Base-by-base conservation (phyloP, 2,329 filamentous ascomycete genomes). In the Claviceps fusiformis region DNA sequence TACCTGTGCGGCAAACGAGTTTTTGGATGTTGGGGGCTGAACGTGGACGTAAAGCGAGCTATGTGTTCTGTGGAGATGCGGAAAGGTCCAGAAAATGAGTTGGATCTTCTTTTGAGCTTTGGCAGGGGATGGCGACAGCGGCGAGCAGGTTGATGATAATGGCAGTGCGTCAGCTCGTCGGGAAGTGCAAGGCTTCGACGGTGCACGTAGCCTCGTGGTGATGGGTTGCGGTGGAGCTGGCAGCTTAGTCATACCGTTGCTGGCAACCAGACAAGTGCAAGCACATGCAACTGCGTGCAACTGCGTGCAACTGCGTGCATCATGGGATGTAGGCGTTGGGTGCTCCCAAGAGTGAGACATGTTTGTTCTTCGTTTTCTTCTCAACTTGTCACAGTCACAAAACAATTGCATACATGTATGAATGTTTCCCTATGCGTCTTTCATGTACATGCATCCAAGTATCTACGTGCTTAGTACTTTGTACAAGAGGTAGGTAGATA, bases 161-260 rank as follows among this genome's bases (percentile, higher is more conserved):
- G 13, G 48, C 17, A 44, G 31, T 10, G 48, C 33, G 24, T 41
- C 50, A 50, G 47, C 53, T 54, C 47, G 39, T 41, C 39, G 15
- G 39, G 39, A 46, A 10, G 39, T 31, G 35, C 15, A 50, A 19
- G 54, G 54, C 54, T 29, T 56, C 46, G 27, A 53, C 15, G 44
- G 48, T 45, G 52, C 33, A 56, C 55, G 52, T 54, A 54, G 52
- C 33, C 54, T 53, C 19, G 55, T 24, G 39, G 55, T 54, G 41
- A 31, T 50, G 17, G 10, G 31, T 37, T 39, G 29, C 2, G 48
- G 41, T 33, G 37, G 55, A 54, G 47, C 48, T 29, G 39, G 11
- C n/a, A 10, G 52, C 55, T 56, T 56, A 56, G 55, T 56, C 48
- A 56, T 43, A 2, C 15, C 24, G 29, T 41, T 10, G 5, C 29